These are phyloP conservation scores for Eimeria sp. DNA, from an alignment of 169 alveolate species.

Conservation along the genomic window DNA sequence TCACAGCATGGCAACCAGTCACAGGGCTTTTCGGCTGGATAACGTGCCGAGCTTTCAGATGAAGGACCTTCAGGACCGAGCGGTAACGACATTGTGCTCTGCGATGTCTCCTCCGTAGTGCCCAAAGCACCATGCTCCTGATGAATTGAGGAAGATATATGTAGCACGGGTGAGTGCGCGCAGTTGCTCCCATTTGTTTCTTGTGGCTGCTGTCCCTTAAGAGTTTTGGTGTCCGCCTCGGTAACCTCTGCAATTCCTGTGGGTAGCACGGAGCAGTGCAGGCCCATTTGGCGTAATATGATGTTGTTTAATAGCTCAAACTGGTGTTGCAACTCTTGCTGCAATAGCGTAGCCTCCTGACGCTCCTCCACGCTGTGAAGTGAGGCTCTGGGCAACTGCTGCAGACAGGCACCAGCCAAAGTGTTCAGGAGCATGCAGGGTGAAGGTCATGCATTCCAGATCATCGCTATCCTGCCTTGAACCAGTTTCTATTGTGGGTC, in stretches of 20 bases:
- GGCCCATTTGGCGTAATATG: constrained; percentile 35
- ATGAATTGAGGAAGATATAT: not conserved
- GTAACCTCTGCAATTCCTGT: constrained; percentile 2
- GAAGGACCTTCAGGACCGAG: not conserved
- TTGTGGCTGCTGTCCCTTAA: not conserved
- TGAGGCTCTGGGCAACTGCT: constrained; percentile 56
- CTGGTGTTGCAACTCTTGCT: constrained; percentile 45
- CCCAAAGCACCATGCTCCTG: not conserved
- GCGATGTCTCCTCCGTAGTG: no score
- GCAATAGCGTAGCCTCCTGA: constrained; percentile 49
- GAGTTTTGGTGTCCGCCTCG: not conserved
- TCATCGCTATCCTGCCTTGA: not conserved
- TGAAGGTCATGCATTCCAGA: no score
- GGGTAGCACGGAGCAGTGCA: constrained; percentile 24
- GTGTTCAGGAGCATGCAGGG: not conserved
- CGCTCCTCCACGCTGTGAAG: constrained; percentile 25
- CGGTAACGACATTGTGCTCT: not conserved
- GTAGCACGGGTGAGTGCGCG: not conserved
- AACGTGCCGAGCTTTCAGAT: not conserved
- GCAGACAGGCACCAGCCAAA: not conserved
- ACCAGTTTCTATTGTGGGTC: not conserved
- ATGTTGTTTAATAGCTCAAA: constrained; percentile 28
- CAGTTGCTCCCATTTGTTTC: not conserved
- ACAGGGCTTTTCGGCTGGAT: not conserved
- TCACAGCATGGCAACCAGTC: constrained; percentile 8